phyloP scores from a whole-genome alignment of 2,329 filamentous ascomycete genomes.

The Fusarium anthophilum region DNA sequence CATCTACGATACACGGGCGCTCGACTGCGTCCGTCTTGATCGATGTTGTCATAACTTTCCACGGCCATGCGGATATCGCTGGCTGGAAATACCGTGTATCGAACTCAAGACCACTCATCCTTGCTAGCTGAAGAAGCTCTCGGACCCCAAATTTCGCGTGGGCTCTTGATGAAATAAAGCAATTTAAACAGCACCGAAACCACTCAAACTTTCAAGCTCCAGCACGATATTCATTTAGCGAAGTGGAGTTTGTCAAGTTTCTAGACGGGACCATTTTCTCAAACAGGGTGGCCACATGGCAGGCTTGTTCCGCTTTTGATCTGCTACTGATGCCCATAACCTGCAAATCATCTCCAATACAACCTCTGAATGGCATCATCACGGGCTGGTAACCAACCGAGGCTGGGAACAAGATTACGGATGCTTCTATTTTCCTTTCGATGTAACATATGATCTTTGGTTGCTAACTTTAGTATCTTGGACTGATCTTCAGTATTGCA shows the following conservation, averaged over 20 bases:
- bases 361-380: slow-evolving; percentile 13
- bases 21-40: slow-evolving; percentile 2
- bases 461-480: background rate
- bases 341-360: slow-evolving; percentile 11
- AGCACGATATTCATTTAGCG: background rate
- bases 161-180: slow-evolving; percentile 38
- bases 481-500: background rate
- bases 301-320: slow-evolving; percentile 27
- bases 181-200: slow-evolving; percentile 36
- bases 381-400: background rate
- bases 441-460: background rate
- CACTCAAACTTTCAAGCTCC: slow-evolving; percentile 8
- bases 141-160: slow-evolving; percentile 31
- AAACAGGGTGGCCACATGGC: slow-evolving; percentile 40
- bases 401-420: background rate
- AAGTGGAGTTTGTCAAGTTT: slow-evolving; percentile 25
- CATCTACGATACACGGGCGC: slow-evolving; percentile 8
- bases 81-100: background rate
- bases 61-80: background rate
- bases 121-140: slow-evolving; percentile 20
- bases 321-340: background rate
- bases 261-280: slow-evolving; percentile 5
- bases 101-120: slow-evolving; percentile 5
- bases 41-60: background rate
- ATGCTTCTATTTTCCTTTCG: background rate